Percentiles rank a stretch among this genome's conserved stretches.
Evolutionary conservation across 2,329 filamentous ascomycete genomes (phyloP).

Genomic region (Fusarium sp.): DNA sequence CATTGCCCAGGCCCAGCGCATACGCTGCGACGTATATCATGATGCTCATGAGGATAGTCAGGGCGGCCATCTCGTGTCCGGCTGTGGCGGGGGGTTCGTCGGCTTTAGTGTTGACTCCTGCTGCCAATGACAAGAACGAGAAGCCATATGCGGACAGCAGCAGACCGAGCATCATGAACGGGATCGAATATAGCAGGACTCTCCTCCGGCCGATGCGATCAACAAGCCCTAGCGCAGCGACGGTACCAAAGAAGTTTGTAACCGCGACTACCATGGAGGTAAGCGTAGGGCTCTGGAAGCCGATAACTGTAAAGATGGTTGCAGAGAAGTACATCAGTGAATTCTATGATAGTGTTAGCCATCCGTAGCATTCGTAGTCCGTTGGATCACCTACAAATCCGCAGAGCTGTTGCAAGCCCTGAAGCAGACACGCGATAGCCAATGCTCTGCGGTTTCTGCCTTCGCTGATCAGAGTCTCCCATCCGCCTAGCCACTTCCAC

Average conservation of each 20-base stretch:
- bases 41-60: constrained; percentile 78
- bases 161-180: constrained; percentile 84
- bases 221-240: constrained; percentile 81
- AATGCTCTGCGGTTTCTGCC: constrained; percentile 80
- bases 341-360: constrained; percentile 65
- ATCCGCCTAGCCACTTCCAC: constrained; percentile 60
- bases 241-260: constrained; percentile 85
- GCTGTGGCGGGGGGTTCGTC: constrained; percentile 34
- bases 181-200: constrained; percentile 85
- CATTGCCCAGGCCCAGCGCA: constrained; percentile 88
- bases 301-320: constrained; percentile 82
- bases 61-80: constrained; percentile 56
- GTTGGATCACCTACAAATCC: constrained; percentile 73
- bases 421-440: constrained; percentile 86
- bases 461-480: constrained; percentile 68
- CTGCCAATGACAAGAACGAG: constrained; percentile 67
- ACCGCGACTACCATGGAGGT: constrained; percentile 84
- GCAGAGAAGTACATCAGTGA: constrained; percentile 93
- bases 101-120: constrained; percentile 33
- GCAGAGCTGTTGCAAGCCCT: constrained; percentile 89
- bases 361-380: not conserved
- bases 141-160: constrained; percentile 80
- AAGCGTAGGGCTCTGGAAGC: constrained; percentile 82
- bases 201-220: constrained; percentile 83
- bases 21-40: constrained; percentile 88